Evolutionary conservation across 2,329 filamentous ascomycete genomes (phyloP).

Genomic region (Calonectria crousiana): DNA sequence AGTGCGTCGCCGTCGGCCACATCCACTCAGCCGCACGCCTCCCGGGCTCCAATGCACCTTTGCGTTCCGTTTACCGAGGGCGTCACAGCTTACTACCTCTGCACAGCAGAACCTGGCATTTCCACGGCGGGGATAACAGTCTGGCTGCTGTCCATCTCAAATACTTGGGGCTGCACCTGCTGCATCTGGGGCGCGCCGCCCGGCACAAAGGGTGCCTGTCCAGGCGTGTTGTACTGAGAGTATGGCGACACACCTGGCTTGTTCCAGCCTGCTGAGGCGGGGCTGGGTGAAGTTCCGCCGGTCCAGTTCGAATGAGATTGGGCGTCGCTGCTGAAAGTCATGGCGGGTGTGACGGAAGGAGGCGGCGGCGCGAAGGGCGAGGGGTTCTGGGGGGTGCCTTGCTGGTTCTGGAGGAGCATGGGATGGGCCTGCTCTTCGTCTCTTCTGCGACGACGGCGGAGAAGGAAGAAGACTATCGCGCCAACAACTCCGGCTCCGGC

Average conservation of each 20-base stretch:
- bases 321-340: conserved; percentile 22
- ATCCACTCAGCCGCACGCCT: neutral
- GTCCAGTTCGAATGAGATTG: conserved; percentile 4
- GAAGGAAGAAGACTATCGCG: conserved; percentile 39
- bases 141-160: conserved; percentile 41
- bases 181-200: neutral
- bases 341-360: conserved; percentile 28
- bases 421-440: conserved; percentile 44
- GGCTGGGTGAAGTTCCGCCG: conserved; percentile 4
- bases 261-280: conserved; percentile 7
- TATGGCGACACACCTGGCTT: neutral
- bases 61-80: neutral
- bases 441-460: conserved; percentile 45
- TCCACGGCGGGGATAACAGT: neutral
- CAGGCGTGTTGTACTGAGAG: conserved; percentile 19
- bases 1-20: neutral
- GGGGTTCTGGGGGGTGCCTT: conserved; percentile 15
- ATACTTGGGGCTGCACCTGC: neutral
- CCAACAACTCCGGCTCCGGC: conserved; percentile 45
- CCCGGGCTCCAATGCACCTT: neutral
- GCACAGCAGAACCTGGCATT: conserved; percentile 14
- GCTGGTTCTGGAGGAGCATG: conserved; percentile 43
- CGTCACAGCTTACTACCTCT: neutral
- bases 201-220: neutral
- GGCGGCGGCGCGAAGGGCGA: conserved; percentile 38